phyloP scores from a whole-genome alignment of 208 protist species.

The Trichomonas gallinae region DNA sequence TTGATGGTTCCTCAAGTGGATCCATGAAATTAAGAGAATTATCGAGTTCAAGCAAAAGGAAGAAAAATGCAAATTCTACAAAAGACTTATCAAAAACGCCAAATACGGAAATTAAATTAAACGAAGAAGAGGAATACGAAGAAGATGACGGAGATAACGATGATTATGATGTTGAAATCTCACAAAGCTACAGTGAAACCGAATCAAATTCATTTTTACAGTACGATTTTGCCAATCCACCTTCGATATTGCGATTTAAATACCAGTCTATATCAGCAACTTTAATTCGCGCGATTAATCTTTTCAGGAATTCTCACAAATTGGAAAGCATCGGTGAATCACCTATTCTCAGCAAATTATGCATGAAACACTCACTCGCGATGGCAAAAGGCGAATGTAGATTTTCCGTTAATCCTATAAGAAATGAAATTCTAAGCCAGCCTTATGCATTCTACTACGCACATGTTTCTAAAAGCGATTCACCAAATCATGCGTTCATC shows the following conservation, averaged over 20 bases:
- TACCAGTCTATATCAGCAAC: neutral
- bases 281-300: neutral
- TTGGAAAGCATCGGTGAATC: neutral
- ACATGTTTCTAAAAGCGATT: neutral
- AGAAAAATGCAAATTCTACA: neutral
- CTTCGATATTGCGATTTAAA: neutral
- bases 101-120: neutral
- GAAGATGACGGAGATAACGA: neutral
- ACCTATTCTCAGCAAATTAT: neutral
- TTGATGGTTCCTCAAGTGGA: neutral
- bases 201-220: neutral
- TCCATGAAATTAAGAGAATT: neutral
- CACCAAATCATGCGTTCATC: neutral
- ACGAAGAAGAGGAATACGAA: neutral
- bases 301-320: neutral
- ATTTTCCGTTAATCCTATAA: neutral
- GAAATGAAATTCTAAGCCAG: neutral
- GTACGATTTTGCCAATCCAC: neutral
- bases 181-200: neutral
- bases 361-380: neutral
- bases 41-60: neutral
- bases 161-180: neutral
- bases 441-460: neutral
- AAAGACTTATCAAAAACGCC: neutral
- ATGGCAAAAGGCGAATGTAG: neutral